Percentiles rank a stretch among this genome's conserved stretches.
phyloP scores from a whole-genome alignment of 768 basidiomycete species.

The Naganishia vaughanmartiniae region DNA sequence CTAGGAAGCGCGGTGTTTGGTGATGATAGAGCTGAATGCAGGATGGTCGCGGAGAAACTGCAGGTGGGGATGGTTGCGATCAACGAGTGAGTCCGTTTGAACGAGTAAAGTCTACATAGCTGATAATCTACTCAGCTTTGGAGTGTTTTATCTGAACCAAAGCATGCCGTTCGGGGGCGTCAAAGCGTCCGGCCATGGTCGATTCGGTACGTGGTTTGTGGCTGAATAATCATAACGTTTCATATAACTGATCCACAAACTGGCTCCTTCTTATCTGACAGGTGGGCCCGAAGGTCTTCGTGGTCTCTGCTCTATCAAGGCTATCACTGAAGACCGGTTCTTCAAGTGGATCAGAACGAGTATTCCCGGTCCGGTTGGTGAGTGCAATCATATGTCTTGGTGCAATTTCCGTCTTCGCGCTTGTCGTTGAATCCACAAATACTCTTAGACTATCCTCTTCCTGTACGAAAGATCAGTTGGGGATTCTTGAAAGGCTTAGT shows the following conservation, averaged over 20 bases:
- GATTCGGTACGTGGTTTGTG: conserved; percentile 66
- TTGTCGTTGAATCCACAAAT: not conserved
- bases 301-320: conserved; percentile 81
- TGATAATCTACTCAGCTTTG: conserved; percentile 45
- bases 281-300: conserved; percentile 92
- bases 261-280: conserved; percentile 42
- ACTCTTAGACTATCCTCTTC: conserved; percentile 43
- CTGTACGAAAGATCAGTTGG: conserved; percentile 36
- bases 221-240: conserved; percentile 20
- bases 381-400: conserved; percentile 20
- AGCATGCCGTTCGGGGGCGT: conserved; percentile 92
- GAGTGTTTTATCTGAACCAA: conserved; percentile 62
- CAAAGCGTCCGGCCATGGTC: conserved; percentile 86
- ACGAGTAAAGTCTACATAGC: not conserved
- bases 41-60: conserved; percentile 73
- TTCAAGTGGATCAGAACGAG: conserved; percentile 75
- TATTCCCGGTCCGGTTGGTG: conserved; percentile 75
- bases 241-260: conserved; percentile 29
- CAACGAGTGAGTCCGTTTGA: conserved; percentile 67
- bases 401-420: not conserved
- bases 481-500: conserved; percentile 44
- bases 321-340: conserved; percentile 80
- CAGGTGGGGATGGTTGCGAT: conserved; percentile 96
- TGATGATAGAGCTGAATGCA: conserved; percentile 70
- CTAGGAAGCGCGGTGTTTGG: conserved; percentile 95